Conservation (phyloP, 108 stramenopile species). For the Chaetoceros muelleri region DNA sequence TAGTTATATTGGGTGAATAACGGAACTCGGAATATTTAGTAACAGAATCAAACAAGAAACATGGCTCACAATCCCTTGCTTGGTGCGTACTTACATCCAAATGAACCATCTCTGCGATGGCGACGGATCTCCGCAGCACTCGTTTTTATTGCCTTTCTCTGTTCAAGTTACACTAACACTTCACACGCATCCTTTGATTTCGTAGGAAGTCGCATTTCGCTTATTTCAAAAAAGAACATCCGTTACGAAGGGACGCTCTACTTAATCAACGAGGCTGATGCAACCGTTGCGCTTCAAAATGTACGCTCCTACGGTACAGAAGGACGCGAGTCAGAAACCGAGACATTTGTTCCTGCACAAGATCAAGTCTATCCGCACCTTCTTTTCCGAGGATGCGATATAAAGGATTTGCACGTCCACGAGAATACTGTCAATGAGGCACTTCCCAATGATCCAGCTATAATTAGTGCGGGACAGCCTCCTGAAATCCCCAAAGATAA, state of each 20-base stretch:
- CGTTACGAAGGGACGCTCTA: constrained; percentile 91
- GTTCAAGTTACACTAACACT: too few relatives aligned
- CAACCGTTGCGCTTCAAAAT: constrained; percentile 90
- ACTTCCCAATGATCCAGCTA: constrained; percentile 12
- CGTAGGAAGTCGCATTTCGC: constrained; percentile 78
- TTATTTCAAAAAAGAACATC: constrained; percentile 95
- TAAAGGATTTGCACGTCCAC: constrained; percentile 95
- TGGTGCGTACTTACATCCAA: not conserved
- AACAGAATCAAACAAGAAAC: not conserved
- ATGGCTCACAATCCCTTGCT: not conserved
- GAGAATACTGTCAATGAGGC: constrained; percentile 27
- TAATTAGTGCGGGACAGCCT: constrained; percentile 8
- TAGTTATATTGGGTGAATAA: too few relatives aligned
- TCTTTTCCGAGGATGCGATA: constrained; percentile 86
- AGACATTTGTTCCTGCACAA: constrained; percentile 67
- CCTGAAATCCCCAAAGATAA: constrained; percentile 6
- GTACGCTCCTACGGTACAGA: constrained; percentile 90
- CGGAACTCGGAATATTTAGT: not conserved
- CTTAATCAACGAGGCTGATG: constrained; percentile 84
- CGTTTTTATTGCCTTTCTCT: not conserved
- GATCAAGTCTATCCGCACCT: constrained; percentile 79
- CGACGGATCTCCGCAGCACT: not conserved
- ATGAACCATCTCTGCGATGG: not conserved
- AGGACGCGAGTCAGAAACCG: constrained; percentile 52
- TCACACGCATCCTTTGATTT: not conserved